Percentiles rank a stretch among this genome's conserved stretches.
These are phyloP conservation scores for Magnaporthiopsis incrustans DNA, from an alignment of 2,329 filamentous ascomycete species.

Conservation along the genomic window DNA sequence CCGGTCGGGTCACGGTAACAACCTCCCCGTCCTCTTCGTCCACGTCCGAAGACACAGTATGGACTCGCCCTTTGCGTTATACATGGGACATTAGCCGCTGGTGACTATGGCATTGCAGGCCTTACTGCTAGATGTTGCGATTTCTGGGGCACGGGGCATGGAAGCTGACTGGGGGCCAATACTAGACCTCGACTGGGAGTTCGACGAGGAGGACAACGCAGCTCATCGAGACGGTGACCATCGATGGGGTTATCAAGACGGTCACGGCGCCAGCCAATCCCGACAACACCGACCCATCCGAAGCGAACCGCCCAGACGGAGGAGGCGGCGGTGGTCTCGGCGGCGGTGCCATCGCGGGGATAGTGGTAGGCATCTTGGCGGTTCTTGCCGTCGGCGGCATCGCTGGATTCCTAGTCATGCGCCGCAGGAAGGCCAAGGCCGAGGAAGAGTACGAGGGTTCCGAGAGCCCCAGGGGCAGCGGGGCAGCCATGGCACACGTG, in stretches of 20 bases:
- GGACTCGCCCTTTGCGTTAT: not conserved
- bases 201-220: not conserved
- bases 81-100: not conserved
- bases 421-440: constrained; percentile 31
- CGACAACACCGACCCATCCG: constrained; percentile 7
- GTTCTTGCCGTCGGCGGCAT: constrained; percentile 22
- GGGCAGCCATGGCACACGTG: constrained; percentile 38
- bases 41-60: not conserved
- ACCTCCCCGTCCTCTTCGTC: not conserved
- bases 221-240: constrained; percentile 43
- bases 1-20: not conserved
- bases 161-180: not conserved
- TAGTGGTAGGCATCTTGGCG: constrained; percentile 39
- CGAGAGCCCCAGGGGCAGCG: constrained; percentile 41
- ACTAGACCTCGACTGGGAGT: not conserved
- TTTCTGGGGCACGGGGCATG: not conserved
- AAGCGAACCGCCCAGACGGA: constrained; percentile 7
- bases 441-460: constrained; percentile 33
- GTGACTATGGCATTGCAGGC: not conserved
- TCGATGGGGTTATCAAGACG: constrained; percentile 43
- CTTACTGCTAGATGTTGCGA: not conserved
- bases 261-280: constrained; percentile 39
- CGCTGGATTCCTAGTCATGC: constrained; percentile 29
- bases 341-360: constrained; percentile 42
- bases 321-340: constrained; percentile 24